phyloP scores from a whole-genome alignment of 2,329 filamentous ascomycete species.

The Pseudocercospora musae region DNA sequence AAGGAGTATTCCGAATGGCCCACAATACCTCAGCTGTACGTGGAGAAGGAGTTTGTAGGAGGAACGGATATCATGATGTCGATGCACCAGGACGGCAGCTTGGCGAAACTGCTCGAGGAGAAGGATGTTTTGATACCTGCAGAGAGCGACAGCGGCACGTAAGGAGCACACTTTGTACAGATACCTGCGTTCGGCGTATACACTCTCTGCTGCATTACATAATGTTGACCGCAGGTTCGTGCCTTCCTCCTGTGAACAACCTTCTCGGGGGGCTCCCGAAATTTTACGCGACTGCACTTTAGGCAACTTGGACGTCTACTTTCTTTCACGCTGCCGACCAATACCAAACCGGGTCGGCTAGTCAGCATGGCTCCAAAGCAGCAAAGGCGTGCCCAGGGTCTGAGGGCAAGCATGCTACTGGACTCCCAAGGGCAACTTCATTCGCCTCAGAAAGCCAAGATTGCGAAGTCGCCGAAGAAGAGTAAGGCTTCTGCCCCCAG shows the following conservation, averaged over 20 bases:
- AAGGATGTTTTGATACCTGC: slow-evolving; percentile 77
- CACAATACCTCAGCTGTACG: slow-evolving; percentile 94
- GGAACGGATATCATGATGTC: slow-evolving; percentile 96
- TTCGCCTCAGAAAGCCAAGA: slow-evolving; percentile 8
- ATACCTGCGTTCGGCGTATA: neutral
- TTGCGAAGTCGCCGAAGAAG: neutral
- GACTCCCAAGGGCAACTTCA: neutral
- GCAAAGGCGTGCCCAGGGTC: neutral
- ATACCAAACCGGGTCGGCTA: neutral
- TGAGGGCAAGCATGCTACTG: neutral
- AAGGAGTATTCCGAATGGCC: slow-evolving; percentile 99
- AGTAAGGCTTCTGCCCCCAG: neutral
- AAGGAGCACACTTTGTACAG: slow-evolving; percentile 12
- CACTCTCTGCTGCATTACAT: neutral
- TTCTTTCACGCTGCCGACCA: neutral
- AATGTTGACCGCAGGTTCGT: neutral
- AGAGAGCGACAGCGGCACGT: slow-evolving; percentile 39
- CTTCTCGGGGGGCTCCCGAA: neutral
- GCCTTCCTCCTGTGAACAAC: neutral
- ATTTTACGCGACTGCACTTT: neutral
- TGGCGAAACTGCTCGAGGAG: slow-evolving; percentile 87
- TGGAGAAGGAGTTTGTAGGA: slow-evolving; percentile 92
- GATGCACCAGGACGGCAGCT: slow-evolving; percentile 94
- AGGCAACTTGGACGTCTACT: neutral
- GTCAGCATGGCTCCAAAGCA: slow-evolving; percentile 7